A percentile compares a stretch with the other conserved stretches of the same genome.
Conservation (phyloP, 805 yeast genomes). For the Pachysolen tannophilus region DNA sequence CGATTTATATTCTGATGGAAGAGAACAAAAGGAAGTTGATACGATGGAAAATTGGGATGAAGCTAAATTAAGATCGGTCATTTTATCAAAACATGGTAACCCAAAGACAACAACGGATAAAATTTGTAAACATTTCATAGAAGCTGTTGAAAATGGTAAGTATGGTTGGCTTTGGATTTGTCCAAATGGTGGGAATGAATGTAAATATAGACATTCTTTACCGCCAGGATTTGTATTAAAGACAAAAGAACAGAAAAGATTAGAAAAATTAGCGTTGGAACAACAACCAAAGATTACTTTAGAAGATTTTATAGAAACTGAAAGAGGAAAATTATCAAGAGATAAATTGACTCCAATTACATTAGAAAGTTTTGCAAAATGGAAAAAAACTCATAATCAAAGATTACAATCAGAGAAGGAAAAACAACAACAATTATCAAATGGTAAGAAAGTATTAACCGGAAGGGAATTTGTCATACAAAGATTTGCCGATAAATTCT, state of each 20-base stretch:
- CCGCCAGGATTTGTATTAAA: conserved; percentile 96
- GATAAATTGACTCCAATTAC: conserved; percentile 81
- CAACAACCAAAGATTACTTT: conserved; percentile 83
- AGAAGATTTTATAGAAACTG: conserved; percentile 94
- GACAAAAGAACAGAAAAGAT: conserved; percentile 90
- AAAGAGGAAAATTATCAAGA: conserved; percentile 75
- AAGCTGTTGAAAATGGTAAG: conserved; percentile 94
- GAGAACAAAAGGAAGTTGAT: conserved; percentile 66
- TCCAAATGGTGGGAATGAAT: conserved; percentile 87
- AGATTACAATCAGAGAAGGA: conserved; percentile 33
- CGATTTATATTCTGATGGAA: conserved; percentile 87
- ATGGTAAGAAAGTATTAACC: conserved; percentile 41
- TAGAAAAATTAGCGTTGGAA: conserved; percentile 80
- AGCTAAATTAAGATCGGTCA: conserved; percentile 82
- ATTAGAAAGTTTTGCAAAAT: conserved; percentile 63
- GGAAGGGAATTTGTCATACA: conserved; percentile 66
- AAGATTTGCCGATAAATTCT: conserved; percentile 49
- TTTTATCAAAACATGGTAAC: conserved; percentile 89
- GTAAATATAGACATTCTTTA: conserved; percentile 91
- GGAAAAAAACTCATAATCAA: conserved; percentile 70
- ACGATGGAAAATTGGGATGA: conserved; percentile 98
- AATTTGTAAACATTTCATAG: conserved; percentile 89
- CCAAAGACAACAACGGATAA: conserved; percentile 90
- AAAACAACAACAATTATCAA: conserved; percentile 13
- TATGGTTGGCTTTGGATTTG: conserved; percentile 99